Base-by-base conservation (phyloP, 768 basidiomycete species). In the Chalciporus piperatus region DNA sequence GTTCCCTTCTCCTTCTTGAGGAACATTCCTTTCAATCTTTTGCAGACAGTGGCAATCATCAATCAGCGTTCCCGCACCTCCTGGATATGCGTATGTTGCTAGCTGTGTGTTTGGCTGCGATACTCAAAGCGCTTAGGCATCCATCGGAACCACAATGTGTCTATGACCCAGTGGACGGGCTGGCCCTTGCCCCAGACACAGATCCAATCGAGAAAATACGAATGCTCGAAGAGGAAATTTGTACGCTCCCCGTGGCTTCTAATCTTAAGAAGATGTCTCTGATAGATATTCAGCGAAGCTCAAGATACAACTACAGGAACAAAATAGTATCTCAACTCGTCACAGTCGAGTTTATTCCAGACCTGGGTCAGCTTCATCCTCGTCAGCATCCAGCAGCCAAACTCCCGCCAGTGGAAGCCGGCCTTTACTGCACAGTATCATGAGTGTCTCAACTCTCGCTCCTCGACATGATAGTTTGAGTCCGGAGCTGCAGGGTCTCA, bases 131-230 rank as follows among this genome's bases (percentile, higher is more conserved):
- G 44, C 57, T 28, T 59, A 91, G 89, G 20, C 90, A 93, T 69
- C 91, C 91, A n/a, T 74, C 80, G 10, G 89, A 91, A 66, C 90
- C 90, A 8, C 85, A 87, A 61, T 93, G 90, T 60, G 81, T 81
- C 10, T 93, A 93, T 65, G 90, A 93, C 69, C 90, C 89, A 3
- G 84, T 92, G 14, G 90, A 92, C 66, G 91, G 90, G 16, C 68
- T 92, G 33, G 76, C 82, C 8, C 78, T 92, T 35, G 84, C 87
- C 19, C 80, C 89, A 44, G 87, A 91, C 52, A 82, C 79, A 12
- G 87, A 92, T 67, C 88, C 89, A n/a, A 60, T 81, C 12, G 87
- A 89, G 54, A 89, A 85, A 66, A 89, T 92, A 51, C 80, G 78
- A 52, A 77, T 84, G 38, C 72, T 92, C 16, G 90, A 92, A 67